Base-by-base conservation (phyloP, 441 rosid species). In the Erodium chrysanthum region DNA sequence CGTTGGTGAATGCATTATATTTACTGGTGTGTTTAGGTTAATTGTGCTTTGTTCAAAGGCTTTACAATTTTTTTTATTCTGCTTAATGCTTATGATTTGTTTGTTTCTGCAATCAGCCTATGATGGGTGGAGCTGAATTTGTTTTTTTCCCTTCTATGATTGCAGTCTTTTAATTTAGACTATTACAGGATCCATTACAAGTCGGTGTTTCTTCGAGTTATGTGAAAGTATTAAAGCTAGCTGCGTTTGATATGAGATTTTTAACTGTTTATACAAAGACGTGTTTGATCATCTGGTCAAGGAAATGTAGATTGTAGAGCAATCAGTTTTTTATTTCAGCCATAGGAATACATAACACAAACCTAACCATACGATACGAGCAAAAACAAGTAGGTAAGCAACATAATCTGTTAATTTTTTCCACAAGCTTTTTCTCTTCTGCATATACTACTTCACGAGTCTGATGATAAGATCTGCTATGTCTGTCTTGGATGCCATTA, bases 391-490 rank as follows among this genome's bases (percentile, higher is more conserved):
- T 20, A 54, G 25, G 22, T 21, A 54, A 14, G 5, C 60, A 7
- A 54, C 60, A 54, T 17, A 54, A 54, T 18, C 23, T 18, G 25
- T 54, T 54, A 18, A 44, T 2, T 14, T 14, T 46, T 14, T 46
- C 6, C 17, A 12, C n/a, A 7, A 10, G 54, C 54, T 59, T 59
- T 52, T 59, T 11, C 12, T 12, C 15, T 42, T 56, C 33, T 59
- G 64, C 64, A 59, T 59, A 22, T 59, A 59, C 64, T 59, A 59
- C 63, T 58, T 58, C 15, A 59, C 15, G 1, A 25, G 12, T 59
- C 17, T 59, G 64, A 23, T 23, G 64, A 59, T 23, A 12, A 11
- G 64, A 59, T 59, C 33, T 59, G 33, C 33, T 7, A 52, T 23
- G 64, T 25, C 33, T 22, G 64, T 25, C 17, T 59, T 10, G 31